These are phyloP conservation scores for Talaromyces marneffei DNA, from an alignment of 2,329 filamentous ascomycete species.

Conservation along the genomic window DNA sequence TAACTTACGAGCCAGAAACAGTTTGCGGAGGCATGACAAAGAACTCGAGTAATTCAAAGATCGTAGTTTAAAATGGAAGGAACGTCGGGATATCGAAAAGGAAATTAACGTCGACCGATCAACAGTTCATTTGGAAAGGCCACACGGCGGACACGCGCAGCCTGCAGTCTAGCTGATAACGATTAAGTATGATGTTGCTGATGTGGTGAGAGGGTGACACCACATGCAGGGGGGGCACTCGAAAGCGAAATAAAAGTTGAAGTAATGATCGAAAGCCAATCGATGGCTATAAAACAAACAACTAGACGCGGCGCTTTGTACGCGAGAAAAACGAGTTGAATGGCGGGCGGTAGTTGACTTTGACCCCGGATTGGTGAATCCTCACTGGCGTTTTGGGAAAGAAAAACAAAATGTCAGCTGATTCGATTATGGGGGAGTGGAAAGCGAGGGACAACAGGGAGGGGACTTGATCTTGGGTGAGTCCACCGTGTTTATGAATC, in stretches of 20 bases:
- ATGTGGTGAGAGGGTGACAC: background rate
- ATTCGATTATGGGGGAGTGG: background rate
- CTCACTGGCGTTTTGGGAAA: background rate
- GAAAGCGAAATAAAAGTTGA: background rate
- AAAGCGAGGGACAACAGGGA: slow-evolving; percentile 9
- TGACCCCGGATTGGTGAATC: background rate
- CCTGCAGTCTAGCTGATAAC: slow-evolving; percentile 3
- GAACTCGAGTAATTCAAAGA: background rate
- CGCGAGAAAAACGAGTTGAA: background rate
- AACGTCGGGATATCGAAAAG: background rate
- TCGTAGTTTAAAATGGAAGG: background rate
- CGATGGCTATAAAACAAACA: background rate
- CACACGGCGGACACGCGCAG: slow-evolving; percentile 12
- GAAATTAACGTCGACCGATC: slow-evolving; percentile 8
- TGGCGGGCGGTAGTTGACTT: background rate
- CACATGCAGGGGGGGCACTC: slow-evolving; percentile 1
- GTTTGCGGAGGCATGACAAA: slow-evolving; percentile 12
- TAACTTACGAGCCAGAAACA: slow-evolving; percentile 13
- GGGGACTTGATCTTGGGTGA: slow-evolving; percentile 2
- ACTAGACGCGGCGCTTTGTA: background rate
- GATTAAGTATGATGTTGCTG: background rate
- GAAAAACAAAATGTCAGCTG: background rate
- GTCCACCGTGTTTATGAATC: slow-evolving; percentile 11
- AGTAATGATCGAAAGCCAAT: background rate
- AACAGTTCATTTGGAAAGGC: slow-evolving; percentile 13